Evolutionary conservation across 192 early-diverging fungal species (phyloP).

Genomic region (Pilobolus umbonatus): DNA sequence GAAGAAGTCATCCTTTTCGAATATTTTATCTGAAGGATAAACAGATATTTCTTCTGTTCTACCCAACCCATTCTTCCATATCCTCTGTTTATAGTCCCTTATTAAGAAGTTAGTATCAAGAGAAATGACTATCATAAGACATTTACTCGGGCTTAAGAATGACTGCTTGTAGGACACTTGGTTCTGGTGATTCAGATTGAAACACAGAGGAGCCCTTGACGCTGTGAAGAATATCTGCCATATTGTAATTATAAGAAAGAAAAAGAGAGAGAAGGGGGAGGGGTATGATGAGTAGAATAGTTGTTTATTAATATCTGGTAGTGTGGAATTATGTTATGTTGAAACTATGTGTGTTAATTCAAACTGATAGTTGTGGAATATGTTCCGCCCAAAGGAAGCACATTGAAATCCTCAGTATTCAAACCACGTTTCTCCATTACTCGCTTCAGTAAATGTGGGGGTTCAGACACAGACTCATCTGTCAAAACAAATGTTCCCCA

Average conservation of each 20-base stretch:
- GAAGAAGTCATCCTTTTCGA: conserved; percentile 44
- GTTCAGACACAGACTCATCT: conserved; percentile 63
- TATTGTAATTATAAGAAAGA: neutral
- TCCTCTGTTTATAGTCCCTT: conserved; percentile 15
- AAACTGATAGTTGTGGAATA: neutral
- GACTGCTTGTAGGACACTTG: conserved; percentile 5
- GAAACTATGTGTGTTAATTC: no score
- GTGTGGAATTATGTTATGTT: no score
- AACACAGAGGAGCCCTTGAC: neutral
- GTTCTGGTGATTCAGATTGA: conserved; percentile 27
- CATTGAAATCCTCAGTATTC: conserved; percentile 34
- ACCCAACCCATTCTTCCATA: conserved; percentile 62
- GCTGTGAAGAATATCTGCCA: neutral
- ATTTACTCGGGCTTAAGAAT: conserved; percentile 6
- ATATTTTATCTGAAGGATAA: conserved; percentile 39
- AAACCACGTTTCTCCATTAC: conserved; percentile 55
- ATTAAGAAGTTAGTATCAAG: neutral
- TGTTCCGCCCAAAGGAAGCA: conserved; percentile 50
- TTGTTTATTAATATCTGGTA: no score
- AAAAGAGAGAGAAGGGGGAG: neutral
- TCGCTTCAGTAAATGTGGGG: conserved; percentile 53
- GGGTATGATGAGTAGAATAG: neutral
- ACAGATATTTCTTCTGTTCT: conserved; percentile 53
- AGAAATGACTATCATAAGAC: neutral
- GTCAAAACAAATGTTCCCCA: conserved; percentile 84